Percentiles rank a stretch among this genome's conserved stretches.
These are phyloP conservation scores for Pestalotiopsis fici DNA, from an alignment of 2,329 filamentous ascomycete genomes.

Conservation along the genomic window DNA sequence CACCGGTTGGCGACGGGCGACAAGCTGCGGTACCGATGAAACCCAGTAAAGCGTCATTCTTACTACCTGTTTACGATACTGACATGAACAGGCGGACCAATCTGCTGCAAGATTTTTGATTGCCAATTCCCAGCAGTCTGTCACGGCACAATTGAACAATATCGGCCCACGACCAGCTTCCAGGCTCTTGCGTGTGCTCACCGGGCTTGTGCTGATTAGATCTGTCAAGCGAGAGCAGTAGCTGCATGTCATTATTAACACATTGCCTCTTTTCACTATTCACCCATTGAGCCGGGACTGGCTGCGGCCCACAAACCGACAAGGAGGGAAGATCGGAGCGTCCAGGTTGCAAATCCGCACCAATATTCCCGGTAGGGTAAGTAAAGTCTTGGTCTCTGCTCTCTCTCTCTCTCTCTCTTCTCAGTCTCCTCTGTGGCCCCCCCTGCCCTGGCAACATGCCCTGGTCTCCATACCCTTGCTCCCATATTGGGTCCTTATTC, in stretches of 20 bases:
- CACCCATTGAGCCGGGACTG: slow-evolving; percentile 22
- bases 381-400: neutral
- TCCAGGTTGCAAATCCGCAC: slow-evolving; percentile 1
- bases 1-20: neutral
- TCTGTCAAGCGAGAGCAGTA: slow-evolving; percentile 5
- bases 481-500: slow-evolving; percentile 16
- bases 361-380: slow-evolving; percentile 8
- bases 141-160: slow-evolving; percentile 8
- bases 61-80: neutral
- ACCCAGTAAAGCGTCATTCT: neutral
- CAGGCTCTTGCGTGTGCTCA: neutral
- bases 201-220: neutral
- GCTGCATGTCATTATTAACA: slow-evolving; percentile 13
- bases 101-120: neutral
- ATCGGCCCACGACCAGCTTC: neutral
- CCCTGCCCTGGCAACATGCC: neutral
- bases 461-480: neutral
- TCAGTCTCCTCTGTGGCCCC: neutral
- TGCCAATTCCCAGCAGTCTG: slow-evolving; percentile 5
- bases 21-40: neutral
- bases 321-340: slow-evolving; percentile 9
- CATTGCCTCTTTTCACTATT: slow-evolving; percentile 14
- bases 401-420: neutral
- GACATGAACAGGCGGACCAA: neutral
- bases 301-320: slow-evolving; percentile 4